Evolutionary conservation across 345 rosid species (phyloP).

Genomic region (Anacardium occidentale): DNA sequence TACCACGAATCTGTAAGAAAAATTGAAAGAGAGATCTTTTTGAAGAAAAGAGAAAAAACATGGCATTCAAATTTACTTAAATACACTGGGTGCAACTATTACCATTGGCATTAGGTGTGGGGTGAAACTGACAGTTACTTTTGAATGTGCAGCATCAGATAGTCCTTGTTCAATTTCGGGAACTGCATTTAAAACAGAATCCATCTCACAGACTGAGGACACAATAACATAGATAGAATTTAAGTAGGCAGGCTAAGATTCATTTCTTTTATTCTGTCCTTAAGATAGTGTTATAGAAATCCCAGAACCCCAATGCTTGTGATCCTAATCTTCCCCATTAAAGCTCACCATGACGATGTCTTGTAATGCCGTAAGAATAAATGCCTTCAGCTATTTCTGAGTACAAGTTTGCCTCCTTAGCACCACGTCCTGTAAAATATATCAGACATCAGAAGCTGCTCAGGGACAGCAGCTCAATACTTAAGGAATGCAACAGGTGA

Average conservation of each 20-base stretch:
- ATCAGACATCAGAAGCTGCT: constrained; percentile 13
- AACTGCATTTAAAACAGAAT: constrained; percentile 47
- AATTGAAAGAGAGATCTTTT: constrained; percentile 14
- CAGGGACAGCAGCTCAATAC: not conserved
- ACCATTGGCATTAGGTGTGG: constrained; percentile 99
- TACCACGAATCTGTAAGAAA: constrained; percentile 76
- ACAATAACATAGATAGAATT: not conserved
- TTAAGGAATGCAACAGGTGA: constrained; percentile 17
- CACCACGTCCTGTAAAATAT: constrained; percentile 76
- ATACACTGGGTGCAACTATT: constrained; percentile 8
- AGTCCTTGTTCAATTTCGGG: constrained; percentile 99
- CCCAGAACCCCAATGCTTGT: not conserved
- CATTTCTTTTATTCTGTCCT: not conserved
- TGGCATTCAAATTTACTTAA: constrained; percentile 14
- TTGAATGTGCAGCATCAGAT: constrained; percentile 63
- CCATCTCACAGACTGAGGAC: constrained; percentile 8
- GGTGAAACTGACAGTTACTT: constrained; percentile 88
- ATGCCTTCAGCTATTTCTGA: constrained; percentile 91
- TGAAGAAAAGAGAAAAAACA: constrained; percentile 9
- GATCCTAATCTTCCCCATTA: constrained; percentile 1
- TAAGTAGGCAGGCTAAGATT: not conserved
- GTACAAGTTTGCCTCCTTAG: constrained; percentile 81
- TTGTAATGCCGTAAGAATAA: constrained; percentile 82
- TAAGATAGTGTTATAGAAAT: not conserved
- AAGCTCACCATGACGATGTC: constrained; percentile 87